Evolutionary conservation across 73 alveolate species (phyloP), one percentile per base, ranked within the genome.

Genomic region (Strombidium stylifer): DNA sequence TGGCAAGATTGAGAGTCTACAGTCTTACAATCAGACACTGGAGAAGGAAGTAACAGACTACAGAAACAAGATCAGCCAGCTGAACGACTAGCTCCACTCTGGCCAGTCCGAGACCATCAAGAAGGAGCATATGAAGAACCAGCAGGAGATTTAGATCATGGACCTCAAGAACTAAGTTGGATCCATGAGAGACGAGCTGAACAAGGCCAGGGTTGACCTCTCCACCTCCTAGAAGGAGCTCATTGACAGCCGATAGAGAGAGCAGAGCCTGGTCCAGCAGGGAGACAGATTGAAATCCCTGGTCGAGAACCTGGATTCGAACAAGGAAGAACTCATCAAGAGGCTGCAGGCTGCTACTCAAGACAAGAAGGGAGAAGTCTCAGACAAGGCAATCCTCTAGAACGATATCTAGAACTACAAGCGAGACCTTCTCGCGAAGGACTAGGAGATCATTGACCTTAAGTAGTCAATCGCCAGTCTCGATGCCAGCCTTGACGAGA

Each of bases 401-500:
- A 15, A 76, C 12, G 86, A 80, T 3, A 31, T 80, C 24, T 19
- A 72, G 0, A 16, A 18, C 35, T 28, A 42, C 19, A 58, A 50
- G 30, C 20, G 34, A 16, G 69, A 39, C 39, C 34, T 80, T 4
- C 28, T 24, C 7, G 5, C 10, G 5, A 80, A 73, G 41, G 77
- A 58, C 6, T 25, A 34, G 36, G 79, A 58, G 12, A 60, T 54
- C 15, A 3, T 12, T 0, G 73, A 72, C 30, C 64, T 80, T 41
- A 36, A 37, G 46, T 35, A 27, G 61, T 45, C 79, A 30, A 18
- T 80, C 34, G 61, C 60, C 44, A 19, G 15, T 11, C 41, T 80
- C 18, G 91, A 80, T 51, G 20, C 55, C 19, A 58, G 32, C 52
- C 31, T 58, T 19, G 91, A 80, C 40, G 68, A 71, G 27, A 45